These are phyloP conservation scores for Corylus heterophylla DNA, from an alignment of 306 rosid species.

Conservation along the genomic window DNA sequence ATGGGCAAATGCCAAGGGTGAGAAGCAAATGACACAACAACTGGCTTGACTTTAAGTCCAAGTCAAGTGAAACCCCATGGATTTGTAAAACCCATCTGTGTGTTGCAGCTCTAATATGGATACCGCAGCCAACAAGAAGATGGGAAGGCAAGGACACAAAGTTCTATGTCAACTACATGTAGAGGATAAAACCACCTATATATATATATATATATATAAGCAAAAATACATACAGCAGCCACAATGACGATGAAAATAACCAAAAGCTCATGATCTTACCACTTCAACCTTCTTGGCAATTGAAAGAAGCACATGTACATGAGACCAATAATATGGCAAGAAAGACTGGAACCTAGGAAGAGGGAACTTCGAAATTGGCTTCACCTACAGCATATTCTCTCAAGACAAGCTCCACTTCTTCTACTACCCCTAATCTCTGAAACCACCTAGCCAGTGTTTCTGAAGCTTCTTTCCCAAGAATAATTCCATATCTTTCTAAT, in stretches of 20 bases:
- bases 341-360: slow-evolving; percentile 15
- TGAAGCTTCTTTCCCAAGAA: slow-evolving; percentile 79
- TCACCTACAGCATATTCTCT: slow-evolving; percentile 54
- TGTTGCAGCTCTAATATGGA: background rate
- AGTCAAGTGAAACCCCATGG: background rate
- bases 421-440: slow-evolving; percentile 71
- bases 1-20: background rate
- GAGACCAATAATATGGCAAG: background rate
- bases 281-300: background rate
- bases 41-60: background rate
- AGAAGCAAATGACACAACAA: background rate
- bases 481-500: slow-evolving; percentile 63
- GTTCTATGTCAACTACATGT: background rate
- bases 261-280: background rate
- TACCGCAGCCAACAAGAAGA: background rate
- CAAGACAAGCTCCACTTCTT: slow-evolving; percentile 74
- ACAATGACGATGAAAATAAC: background rate
- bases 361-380: slow-evolving; percentile 20
- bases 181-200: background rate
- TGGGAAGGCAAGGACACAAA: background rate
- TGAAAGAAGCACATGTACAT: background rate
- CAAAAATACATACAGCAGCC: background rate
- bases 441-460: slow-evolving; percentile 72
- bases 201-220: background rate
- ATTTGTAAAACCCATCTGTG: background rate